Conservation (phyloP, 2,329 filamentous ascomycete species). For the Zarea fungicola region DNA sequence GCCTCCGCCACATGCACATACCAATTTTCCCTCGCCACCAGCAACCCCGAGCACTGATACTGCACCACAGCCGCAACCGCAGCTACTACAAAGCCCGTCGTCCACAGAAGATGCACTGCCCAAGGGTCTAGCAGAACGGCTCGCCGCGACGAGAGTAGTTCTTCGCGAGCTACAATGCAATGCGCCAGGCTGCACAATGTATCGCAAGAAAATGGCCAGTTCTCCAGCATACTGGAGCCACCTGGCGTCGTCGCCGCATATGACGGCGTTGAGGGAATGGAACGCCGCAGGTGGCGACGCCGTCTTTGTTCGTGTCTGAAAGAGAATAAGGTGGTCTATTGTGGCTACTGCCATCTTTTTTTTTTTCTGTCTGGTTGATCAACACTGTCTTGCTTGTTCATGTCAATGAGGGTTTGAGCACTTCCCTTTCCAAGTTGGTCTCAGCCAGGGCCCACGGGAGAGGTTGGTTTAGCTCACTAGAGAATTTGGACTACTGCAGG, state of each 20-base stretch:
- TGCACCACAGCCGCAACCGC: no score
- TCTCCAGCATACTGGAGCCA: background rate
- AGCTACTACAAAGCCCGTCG: background rate
- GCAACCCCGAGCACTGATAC: background rate
- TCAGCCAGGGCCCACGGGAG: no score
- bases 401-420: no score
- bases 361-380: no score
- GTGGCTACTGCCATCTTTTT: no score
- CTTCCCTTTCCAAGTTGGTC: no score
- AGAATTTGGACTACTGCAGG: no score
- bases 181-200: background rate
- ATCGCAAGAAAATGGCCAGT: background rate
- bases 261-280: background rate
- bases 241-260: background rate
- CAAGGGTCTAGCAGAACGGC: background rate
- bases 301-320: background rate
- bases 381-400: no score
- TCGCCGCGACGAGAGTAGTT: background rate
- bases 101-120: background rate
- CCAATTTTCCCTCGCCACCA: background rate
- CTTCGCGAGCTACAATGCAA: conserved; percentile 7
- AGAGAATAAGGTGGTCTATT: background rate
- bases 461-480: no score
- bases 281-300: background rate
- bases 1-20: background rate